Conservation (phyloP, 2,329 filamentous ascomycete species). For the Aureobasidium sp. region DNA sequence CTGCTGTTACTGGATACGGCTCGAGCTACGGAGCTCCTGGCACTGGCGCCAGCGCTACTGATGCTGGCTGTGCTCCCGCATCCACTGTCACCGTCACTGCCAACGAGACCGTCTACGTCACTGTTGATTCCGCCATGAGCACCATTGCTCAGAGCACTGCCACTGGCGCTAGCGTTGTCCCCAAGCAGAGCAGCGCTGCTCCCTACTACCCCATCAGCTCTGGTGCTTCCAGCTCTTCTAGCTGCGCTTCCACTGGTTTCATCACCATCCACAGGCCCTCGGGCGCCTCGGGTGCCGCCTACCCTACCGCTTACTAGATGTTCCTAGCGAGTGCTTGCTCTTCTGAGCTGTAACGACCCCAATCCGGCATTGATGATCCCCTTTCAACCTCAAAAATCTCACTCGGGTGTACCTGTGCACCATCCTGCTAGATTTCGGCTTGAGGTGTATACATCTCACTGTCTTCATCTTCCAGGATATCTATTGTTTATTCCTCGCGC, state of each 20-base stretch:
- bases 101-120: slow-evolving; percentile 25
- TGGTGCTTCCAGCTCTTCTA: slow-evolving; percentile 15
- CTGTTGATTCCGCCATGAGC: slow-evolving; percentile 8
- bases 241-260: slow-evolving; percentile 24
- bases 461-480: background rate
- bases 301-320: slow-evolving; percentile 4
- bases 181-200: slow-evolving; percentile 17
- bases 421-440: background rate
- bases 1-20: slow-evolving; percentile 17
- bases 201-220: slow-evolving; percentile 24
- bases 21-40: slow-evolving; percentile 16
- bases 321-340: background rate
- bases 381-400: background rate
- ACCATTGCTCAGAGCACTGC: slow-evolving; percentile 10
- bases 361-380: slow-evolving; percentile 14
- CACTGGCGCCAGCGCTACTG: slow-evolving; percentile 17
- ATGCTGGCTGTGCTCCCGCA: slow-evolving; percentile 23
- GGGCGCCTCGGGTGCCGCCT: slow-evolving; percentile 14
- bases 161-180: slow-evolving; percentile 12
- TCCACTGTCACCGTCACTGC: slow-evolving; percentile 30
- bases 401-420: background rate
- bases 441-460: background rate
- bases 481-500: slow-evolving; percentile 1
- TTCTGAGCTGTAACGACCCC: slow-evolving; percentile 9
- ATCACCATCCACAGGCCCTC: slow-evolving; percentile 24